phyloP scores from a whole-genome alignment of 2,329 filamentous ascomycete genomes.

The Phialocephala subalpina region DNA sequence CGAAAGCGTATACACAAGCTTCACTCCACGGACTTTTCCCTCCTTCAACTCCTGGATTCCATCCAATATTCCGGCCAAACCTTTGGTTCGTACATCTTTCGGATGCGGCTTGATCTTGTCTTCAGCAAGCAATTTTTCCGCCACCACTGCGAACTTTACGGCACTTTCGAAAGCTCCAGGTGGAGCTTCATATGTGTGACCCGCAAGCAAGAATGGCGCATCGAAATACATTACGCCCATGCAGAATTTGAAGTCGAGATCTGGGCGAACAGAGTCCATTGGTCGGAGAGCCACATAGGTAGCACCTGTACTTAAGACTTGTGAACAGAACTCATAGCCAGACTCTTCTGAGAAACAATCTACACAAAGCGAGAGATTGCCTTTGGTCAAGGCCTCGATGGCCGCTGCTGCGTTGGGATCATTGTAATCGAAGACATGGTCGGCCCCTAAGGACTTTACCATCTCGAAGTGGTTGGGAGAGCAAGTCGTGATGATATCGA shows the following conservation, averaged over 20 bases:
- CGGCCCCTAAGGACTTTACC: slow-evolving; percentile 53
- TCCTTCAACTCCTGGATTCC: slow-evolving; percentile 15
- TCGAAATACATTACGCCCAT: slow-evolving; percentile 13
- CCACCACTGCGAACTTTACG: background rate
- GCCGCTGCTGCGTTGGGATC: slow-evolving; percentile 1
- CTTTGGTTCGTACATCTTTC: background rate
- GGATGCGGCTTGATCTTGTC: background rate
- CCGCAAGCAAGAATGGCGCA: slow-evolving; percentile 8
- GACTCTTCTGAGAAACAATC: slow-evolving; percentile 14
- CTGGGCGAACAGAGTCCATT: slow-evolving; percentile 4
- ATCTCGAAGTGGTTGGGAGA: slow-evolving; percentile 56
- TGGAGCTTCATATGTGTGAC: background rate
- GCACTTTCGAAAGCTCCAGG: slow-evolving; percentile 8
- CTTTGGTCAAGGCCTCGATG: background rate
- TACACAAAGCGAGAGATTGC: slow-evolving; percentile 3
- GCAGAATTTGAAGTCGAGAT: slow-evolving; percentile 5
- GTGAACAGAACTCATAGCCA: slow-evolving; percentile 8
- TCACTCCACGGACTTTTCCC: background rate
- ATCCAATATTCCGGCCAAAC: slow-evolving; percentile 1
- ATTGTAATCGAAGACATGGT: slow-evolving; percentile 56
- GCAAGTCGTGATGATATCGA: slow-evolving; percentile 48
- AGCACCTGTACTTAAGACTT: slow-evolving; percentile 1
- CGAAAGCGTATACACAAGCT: slow-evolving; percentile 12
- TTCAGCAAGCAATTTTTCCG: background rate
- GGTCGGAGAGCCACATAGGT: slow-evolving; percentile 12